Percentiles rank a stretch among this genome's conserved stretches.
These are phyloP conservation scores for Ustilago cynodontis DNA, from an alignment of 1,284 basidiomycete species.

Conservation along the genomic window DNA sequence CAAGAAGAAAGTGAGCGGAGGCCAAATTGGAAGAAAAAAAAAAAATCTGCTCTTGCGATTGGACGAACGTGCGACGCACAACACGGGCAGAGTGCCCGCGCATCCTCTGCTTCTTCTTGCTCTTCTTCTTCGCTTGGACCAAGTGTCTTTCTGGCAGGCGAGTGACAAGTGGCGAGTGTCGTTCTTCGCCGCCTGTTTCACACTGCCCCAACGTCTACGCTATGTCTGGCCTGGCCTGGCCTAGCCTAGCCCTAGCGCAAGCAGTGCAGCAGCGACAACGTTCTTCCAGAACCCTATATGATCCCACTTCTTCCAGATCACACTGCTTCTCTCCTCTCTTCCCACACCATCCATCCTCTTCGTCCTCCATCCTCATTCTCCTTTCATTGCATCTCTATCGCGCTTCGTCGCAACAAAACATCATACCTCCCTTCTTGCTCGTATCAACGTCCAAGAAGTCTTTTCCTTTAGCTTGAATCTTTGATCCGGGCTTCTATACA, in stretches of 20 bases:
- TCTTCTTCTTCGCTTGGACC: constrained; percentile 11
- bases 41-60: constrained; percentile 40
- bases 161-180: constrained; percentile 12
- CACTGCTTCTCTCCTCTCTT: constrained; percentile 1
- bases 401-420: constrained; percentile 3
- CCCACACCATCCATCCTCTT: constrained; percentile 18
- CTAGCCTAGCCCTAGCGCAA: constrained; percentile 34
- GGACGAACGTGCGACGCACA: constrained; percentile 25
- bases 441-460: constrained; percentile 23
- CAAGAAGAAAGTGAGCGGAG: background rate
- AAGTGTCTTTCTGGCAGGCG: background rate
- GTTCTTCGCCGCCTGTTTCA: constrained; percentile 12
- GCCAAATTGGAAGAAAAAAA: constrained; percentile 8
- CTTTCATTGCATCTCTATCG: constrained; percentile 1
- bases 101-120: background rate
- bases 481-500: constrained; percentile 12
- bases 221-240: background rate
- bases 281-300: constrained; percentile 27
- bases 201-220: constrained; percentile 4
- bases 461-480: constrained; percentile 11
- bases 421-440: constrained; percentile 33
- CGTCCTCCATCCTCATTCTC: constrained; percentile 9
- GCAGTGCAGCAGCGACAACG: constrained; percentile 7
- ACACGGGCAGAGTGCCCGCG: background rate
- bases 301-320: constrained; percentile 12